These are phyloP conservation scores for Rhododendron vialii DNA, from an alignment of 148 eudicot genomes.

Conservation along the genomic window DNA sequence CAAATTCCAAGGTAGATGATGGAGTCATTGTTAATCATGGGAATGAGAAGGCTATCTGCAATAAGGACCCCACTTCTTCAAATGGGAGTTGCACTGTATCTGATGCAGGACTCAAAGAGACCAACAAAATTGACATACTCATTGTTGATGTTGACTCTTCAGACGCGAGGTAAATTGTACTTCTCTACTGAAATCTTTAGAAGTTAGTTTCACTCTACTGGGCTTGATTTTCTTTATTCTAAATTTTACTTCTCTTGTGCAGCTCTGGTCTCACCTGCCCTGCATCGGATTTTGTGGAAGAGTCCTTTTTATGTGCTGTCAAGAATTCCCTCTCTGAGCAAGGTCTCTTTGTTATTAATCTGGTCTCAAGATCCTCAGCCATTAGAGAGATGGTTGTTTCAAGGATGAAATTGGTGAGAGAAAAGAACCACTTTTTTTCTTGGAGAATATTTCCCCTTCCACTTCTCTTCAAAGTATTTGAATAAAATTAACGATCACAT, in stretches of 20 bases:
- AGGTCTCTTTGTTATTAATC: slow-evolving; percentile 80
- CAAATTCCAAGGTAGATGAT: slow-evolving; percentile 17
- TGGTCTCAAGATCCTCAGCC: slow-evolving; percentile 80
- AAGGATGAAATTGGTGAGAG: slow-evolving; percentile 80
- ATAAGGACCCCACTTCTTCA: slow-evolving; percentile 16
- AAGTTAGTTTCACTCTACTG: neutral
- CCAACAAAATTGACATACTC: slow-evolving; percentile 45
- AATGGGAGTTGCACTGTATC: slow-evolving; percentile 12
- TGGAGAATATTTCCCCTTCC: neutral
- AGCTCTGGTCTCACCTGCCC: slow-evolving; percentile 98
- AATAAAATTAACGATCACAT: neutral
- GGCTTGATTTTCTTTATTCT: neutral
- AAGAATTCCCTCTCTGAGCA: slow-evolving; percentile 64
- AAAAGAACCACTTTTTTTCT: neutral
- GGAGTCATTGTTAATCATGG: slow-evolving; percentile 7
- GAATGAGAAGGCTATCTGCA: slow-evolving; percentile 9
- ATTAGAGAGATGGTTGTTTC: slow-evolving; percentile 60
- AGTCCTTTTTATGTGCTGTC: slow-evolving; percentile 55
- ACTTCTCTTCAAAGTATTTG: neutral
- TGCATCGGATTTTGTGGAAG: slow-evolving; percentile 76
- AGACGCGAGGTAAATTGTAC: slow-evolving; percentile 56
- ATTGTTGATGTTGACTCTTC: slow-evolving; percentile 92
- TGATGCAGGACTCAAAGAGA: slow-evolving; percentile 15
- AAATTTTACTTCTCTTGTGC: slow-evolving; percentile 12
- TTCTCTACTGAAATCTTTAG: neutral